phyloP scores from a whole-genome alignment of 2,329 filamentous ascomycete genomes.

The Penicillium sp. region DNA sequence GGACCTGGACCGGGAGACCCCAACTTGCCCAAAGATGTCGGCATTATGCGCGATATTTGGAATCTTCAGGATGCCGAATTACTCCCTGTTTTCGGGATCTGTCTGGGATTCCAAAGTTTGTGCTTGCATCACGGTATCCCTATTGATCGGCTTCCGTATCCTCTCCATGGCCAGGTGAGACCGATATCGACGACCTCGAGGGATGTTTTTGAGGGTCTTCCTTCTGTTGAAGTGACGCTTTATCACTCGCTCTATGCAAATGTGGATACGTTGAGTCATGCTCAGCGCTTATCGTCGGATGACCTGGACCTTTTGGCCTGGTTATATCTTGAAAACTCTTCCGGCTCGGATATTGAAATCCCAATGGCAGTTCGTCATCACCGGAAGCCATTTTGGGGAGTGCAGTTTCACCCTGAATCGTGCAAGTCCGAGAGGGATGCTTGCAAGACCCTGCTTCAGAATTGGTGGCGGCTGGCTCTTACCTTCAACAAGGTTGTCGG shows the following conservation, averaged over 20 bases:
- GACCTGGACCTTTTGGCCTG: slow-evolving; percentile 57
- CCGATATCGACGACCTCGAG: slow-evolving; percentile 55
- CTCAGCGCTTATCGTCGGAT: slow-evolving; percentile 5
- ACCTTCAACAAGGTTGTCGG: slow-evolving; percentile 52
- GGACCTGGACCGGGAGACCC: slow-evolving; percentile 88
- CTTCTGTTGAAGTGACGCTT: slow-evolving; percentile 63
- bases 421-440: slow-evolving; percentile 66
- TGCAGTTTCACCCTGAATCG: slow-evolving; percentile 90
- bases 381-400: slow-evolving; percentile 69
- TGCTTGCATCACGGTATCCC: slow-evolving; percentile 62
- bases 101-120: slow-evolving; percentile 81
- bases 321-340: slow-evolving; percentile 45
- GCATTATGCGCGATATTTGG: slow-evolving; percentile 76
- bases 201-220: slow-evolving; percentile 63
- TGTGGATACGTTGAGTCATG: slow-evolving; percentile 27
- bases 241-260: slow-evolving; percentile 63
- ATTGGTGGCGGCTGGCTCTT: slow-evolving; percentile 67
- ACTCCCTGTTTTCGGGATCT: slow-evolving; percentile 80
- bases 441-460: slow-evolving; percentile 57
- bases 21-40: slow-evolving; percentile 66
- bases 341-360: slow-evolving; percentile 39
- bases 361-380: slow-evolving; percentile 73
- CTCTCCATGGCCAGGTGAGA: slow-evolving; percentile 76
- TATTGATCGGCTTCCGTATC: slow-evolving; percentile 63
- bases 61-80: slow-evolving; percentile 52